Evolutionary conservation across 345 rosid genomes (phyloP).

Genomic region (Anastatica hierochuntica): DNA sequence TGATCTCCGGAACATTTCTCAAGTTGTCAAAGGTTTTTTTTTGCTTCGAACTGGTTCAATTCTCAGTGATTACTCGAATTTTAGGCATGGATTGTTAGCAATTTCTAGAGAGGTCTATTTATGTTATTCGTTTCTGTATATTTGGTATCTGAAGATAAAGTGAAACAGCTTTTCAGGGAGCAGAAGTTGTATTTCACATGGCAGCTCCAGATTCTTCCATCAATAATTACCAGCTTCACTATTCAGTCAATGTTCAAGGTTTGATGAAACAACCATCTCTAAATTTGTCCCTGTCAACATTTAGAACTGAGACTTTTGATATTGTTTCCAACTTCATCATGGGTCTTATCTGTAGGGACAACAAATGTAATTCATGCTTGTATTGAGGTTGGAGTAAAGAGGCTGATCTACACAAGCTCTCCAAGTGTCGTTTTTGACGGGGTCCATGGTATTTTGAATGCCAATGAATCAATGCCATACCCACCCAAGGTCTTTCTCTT

Average conservation of each 20-base stretch:
- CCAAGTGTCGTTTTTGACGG: slow-evolving; percentile 95
- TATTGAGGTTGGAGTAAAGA: slow-evolving; percentile 58
- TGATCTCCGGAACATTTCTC: slow-evolving; percentile 73
- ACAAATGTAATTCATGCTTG: slow-evolving; percentile 82
- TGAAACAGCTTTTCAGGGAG: slow-evolving; percentile 57
- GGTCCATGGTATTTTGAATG: slow-evolving; percentile 45
- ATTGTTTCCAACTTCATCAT: not conserved
- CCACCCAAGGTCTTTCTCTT: slow-evolving; percentile 44
- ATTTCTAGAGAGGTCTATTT: not conserved
- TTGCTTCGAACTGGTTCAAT: not conserved
- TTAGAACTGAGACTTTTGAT: not conserved
- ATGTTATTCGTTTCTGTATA: not conserved
- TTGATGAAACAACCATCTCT: not conserved
- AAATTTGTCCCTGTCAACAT: no score
- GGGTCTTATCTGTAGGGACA: slow-evolving; percentile 40
- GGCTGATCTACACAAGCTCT: slow-evolving; percentile 89
- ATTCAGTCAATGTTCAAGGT: slow-evolving; percentile 91
- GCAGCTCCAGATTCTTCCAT: slow-evolving; percentile 96
- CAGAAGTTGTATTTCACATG: slow-evolving; percentile 84
- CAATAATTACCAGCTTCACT: slow-evolving; percentile 63
- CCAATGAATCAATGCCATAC: slow-evolving; percentile 63
- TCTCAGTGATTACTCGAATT: not conserved
- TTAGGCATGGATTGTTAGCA: not conserved
- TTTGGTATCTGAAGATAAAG: not conserved
- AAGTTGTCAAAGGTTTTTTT: slow-evolving; percentile 56